Evolutionary conservation across 768 basidiomycete genomes (phyloP), one percentile per base, ranked within the genome.

Genomic region (Megacollybia marginata): DNA sequence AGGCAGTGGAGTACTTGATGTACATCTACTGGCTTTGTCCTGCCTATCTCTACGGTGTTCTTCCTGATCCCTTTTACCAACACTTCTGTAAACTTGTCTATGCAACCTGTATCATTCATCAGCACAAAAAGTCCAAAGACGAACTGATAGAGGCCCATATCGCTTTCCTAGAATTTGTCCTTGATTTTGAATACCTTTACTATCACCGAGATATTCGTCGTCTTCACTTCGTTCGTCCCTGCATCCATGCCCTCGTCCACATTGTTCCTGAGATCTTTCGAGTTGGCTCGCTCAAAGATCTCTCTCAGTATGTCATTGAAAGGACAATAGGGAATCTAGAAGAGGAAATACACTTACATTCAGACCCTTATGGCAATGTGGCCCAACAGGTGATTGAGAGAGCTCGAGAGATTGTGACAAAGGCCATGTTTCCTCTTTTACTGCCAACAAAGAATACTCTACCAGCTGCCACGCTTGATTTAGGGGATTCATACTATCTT

Each of bases 281-380:
- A n/a, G n/a, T n/a, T n/a, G n/a, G n/a, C n/a, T n/a, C 62, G 23
- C 53, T 46, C 0, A 36, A 40, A 2, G 48, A 36, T 1, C 55
- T 47, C 8, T 55, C 62, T 2, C 62, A 66, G 45, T 71, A 63
- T 58, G 55, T 63, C 5, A 61, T 71, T 53, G 69, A 71, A 51
- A 47, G 56, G 1, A 48, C 40, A 2, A 64, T 65, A 9, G 62
- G 62, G 1, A 52, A 57, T 48, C 52, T 63, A 8, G 59, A 57
- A 1, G 47, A 49, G 13, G 60, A 66, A 47, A 58, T 65, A 52
- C 55, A 9, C n/a, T n/a, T n/a, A n/a, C n/a, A n/a, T n/a, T n/a
- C n/a, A n/a, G n/a, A n/a, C n/a, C n/a, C n/a, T n/a, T 65, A 47
- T 47, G 51, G 54, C 1, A 66, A 66, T 48, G 49, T 66, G 5